Percentiles rank a stretch among this genome's conserved stretches.
phyloP scores from a whole-genome alignment of 2,329 filamentous ascomycete species.

The Annulohypoxylon truncatum region DNA sequence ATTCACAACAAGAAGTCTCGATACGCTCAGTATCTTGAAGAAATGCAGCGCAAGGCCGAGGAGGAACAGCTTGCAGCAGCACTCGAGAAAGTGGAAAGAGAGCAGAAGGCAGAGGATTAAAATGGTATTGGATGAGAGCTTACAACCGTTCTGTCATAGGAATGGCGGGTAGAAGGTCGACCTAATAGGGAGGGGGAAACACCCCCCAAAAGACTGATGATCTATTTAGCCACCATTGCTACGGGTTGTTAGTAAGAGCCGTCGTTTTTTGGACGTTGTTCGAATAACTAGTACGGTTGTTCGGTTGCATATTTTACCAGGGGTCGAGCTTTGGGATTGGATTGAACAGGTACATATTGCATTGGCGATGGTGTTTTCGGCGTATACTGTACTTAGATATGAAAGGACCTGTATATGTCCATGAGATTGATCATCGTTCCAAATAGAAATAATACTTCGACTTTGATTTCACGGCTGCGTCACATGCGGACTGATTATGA shows the following conservation, averaged over 20 bases:
- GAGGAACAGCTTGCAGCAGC: conserved; percentile 53
- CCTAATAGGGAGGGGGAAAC: not conserved
- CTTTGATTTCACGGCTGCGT: not conserved
- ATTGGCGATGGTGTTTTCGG: conserved; percentile 36
- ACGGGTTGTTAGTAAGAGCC: not conserved
- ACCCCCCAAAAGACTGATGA: no score
- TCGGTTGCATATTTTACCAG: conserved; percentile 13
- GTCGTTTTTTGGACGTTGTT: not conserved
- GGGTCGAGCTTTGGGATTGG: conserved; percentile 1
- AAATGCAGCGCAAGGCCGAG: conserved; percentile 76
- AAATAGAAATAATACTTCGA: not conserved
- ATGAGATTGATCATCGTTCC: not conserved
- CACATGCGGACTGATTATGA: not conserved
- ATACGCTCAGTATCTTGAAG: conserved; percentile 85
- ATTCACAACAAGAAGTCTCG: conserved; percentile 98
- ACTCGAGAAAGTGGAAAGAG: conserved; percentile 38
- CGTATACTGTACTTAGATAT: conserved; percentile 1
- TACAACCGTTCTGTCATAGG: not conserved
- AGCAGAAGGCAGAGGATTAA: conserved; percentile 16
- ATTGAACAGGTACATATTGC: conserved; percentile 11
- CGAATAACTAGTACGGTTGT: not conserved
- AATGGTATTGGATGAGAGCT: not conserved
- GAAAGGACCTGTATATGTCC: not conserved
- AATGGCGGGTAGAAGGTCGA: not conserved
- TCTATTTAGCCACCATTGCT: not conserved